phyloP scores from a whole-genome alignment of 2,329 filamentous ascomycete species.

The Pseudohalonectria lignicola region DNA sequence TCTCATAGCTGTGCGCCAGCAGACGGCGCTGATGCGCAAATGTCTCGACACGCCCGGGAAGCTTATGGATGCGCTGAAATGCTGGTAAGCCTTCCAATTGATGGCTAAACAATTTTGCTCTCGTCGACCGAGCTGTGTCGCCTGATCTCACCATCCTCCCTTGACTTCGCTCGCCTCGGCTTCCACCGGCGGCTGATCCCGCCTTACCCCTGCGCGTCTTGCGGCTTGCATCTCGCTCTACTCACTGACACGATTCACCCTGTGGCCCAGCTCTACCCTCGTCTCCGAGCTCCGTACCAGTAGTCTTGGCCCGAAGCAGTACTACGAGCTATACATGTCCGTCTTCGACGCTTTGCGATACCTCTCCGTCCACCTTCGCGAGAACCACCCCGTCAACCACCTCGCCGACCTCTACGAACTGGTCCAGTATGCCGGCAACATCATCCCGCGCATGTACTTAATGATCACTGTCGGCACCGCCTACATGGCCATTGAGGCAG shows the following conservation, averaged over 20 bases:
- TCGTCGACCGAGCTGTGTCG: no score
- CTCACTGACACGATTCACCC: slow-evolving; percentile 3
- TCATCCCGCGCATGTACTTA: slow-evolving; percentile 88
- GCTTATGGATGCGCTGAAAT: slow-evolving; percentile 99
- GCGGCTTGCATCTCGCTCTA: not conserved
- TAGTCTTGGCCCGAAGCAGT: slow-evolving; percentile 96
- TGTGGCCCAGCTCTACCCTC: slow-evolving; percentile 66
- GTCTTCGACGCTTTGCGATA: slow-evolving; percentile 97
- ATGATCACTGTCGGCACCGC: slow-evolving; percentile 99
- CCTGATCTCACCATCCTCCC: no score
- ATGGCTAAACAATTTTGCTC: no score
- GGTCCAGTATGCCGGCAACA: slow-evolving; percentile 92
- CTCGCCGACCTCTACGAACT: slow-evolving; percentile 96
- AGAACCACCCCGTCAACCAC: slow-evolving; percentile 96
- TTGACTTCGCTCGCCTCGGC: no score
- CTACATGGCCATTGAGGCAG: slow-evolving; percentile 97
- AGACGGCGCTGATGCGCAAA: slow-evolving; percentile 94
- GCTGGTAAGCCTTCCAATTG: slow-evolving; percentile 84
- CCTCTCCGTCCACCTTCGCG: slow-evolving; percentile 89
- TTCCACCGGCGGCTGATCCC: no score
- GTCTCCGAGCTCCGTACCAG: slow-evolving; percentile 97
- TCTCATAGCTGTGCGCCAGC: slow-evolving; percentile 88
- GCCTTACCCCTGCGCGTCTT: slow-evolving; percentile 7
- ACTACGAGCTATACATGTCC: slow-evolving; percentile 99
- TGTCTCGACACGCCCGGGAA: slow-evolving; percentile 95